A percentile compares a stretch with the other conserved stretches of the same genome.
phyloP scores from a whole-genome alignment of 345 rosid genomes.

The Turritis glabra region DNA sequence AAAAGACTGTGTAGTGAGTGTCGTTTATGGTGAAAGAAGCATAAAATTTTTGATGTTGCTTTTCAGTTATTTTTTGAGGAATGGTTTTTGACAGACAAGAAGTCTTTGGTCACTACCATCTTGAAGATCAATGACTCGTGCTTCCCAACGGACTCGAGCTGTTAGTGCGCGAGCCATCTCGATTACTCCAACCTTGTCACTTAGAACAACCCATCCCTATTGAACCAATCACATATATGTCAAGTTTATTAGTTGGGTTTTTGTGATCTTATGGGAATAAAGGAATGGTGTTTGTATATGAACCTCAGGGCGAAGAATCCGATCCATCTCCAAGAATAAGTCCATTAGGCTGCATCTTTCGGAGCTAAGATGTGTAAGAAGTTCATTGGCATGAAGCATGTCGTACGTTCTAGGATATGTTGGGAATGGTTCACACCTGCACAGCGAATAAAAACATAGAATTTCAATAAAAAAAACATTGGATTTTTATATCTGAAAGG shows the following conservation, averaged over 20 bases:
- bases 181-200: constrained; percentile 71
- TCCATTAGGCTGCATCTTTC: constrained; percentile 75
- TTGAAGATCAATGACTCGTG: constrained; percentile 91
- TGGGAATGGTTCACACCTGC: constrained; percentile 98
- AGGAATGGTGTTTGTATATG: constrained; percentile 6
- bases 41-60: not conserved
- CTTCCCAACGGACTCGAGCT: constrained; percentile 93
- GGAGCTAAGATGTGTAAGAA: constrained; percentile 67
- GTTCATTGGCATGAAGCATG: constrained; percentile 90
- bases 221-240: constrained; percentile 10
- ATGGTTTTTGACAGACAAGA: constrained; percentile 95
- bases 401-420: constrained; percentile 97
- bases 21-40: constrained; percentile 29
- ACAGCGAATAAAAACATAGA: not conserved
- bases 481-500: not conserved
- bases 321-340: constrained; percentile 87
- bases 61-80: constrained; percentile 62
- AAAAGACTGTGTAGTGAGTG: constrained; percentile 35
- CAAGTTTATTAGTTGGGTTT: not conserved
- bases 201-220: constrained; percentile 93
- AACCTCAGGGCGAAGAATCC: constrained; percentile 98
- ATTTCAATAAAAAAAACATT: not conserved
- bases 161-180: constrained; percentile 82
- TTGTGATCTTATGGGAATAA: not conserved
- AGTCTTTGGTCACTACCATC: constrained; percentile 94